These are phyloP conservation scores for Fusarium duplospermum DNA, from an alignment of 2,329 filamentous ascomycete genomes.

Conservation along the genomic window DNA sequence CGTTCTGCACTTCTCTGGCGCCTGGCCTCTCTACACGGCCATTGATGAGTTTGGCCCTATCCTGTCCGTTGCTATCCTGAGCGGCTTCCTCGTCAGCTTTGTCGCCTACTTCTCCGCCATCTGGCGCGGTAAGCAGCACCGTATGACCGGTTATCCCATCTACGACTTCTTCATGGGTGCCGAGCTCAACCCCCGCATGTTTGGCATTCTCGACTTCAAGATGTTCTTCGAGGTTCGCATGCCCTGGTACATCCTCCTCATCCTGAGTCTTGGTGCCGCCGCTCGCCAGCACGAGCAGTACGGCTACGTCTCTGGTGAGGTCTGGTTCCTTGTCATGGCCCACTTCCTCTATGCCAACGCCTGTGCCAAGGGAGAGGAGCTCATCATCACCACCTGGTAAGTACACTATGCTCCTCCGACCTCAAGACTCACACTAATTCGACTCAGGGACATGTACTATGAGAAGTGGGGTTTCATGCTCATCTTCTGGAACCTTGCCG, in stretches of 20 bases:
- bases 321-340: conserved; percentile 85
- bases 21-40: conserved; percentile 91
- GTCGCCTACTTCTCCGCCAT: conserved; percentile 89
- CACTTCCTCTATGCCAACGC: conserved; percentile 94
- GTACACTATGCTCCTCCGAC: background rate
- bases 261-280: conserved; percentile 80
- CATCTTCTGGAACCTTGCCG: conserved; percentile 96
- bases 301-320: conserved; percentile 88
- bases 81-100: conserved; percentile 85
- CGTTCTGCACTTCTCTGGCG: conserved; percentile 81
- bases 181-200: conserved; percentile 89
- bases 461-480: conserved; percentile 99
- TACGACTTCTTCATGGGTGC: conserved; percentile 97
- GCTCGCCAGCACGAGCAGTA: conserved; percentile 86
- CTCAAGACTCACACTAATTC: background rate
- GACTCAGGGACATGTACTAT: conserved; percentile 84
- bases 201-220: conserved; percentile 89
- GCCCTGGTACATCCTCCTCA: conserved; percentile 91
- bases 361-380: conserved; percentile 91
- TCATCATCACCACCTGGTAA: conserved; percentile 85
- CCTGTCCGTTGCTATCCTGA: conserved; percentile 91
- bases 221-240: conserved; percentile 97
- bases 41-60: conserved; percentile 96
- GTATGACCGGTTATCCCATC: conserved; percentile 88
- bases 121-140: conserved; percentile 83